A percentile compares a stretch with the other conserved stretches of the same genome.
phyloP scores from a whole-genome alignment of 257 asterid species.

The Datura wrightii region DNA sequence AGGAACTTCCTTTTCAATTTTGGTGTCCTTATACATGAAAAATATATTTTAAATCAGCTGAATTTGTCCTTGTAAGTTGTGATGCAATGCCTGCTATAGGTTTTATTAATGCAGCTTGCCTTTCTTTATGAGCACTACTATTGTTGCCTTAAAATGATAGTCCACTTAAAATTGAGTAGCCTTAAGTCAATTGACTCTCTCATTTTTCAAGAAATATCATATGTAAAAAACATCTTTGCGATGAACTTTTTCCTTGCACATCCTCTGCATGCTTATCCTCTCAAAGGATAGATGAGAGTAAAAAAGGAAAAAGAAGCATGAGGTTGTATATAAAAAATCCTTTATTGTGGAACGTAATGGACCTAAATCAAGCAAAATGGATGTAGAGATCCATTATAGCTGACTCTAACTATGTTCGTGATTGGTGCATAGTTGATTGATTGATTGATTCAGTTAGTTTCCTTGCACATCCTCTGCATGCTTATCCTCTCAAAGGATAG shows the following conservation, averaged over 20 bases:
- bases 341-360: neutral
- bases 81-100: neutral
- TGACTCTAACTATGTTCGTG: neutral
- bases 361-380: neutral
- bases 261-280: neutral
- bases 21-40: slow-evolving; percentile 20
- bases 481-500: neutral
- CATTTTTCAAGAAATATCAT: neutral
- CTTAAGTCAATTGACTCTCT: neutral
- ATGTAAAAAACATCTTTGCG: neutral
- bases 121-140: neutral
- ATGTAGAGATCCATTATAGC: slow-evolving; percentile 7
- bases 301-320: neutral
- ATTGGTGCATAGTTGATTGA: neutral
- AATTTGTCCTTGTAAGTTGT: neutral
- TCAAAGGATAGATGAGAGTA: neutral
- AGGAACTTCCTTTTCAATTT: neutral
- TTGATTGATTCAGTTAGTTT: slow-evolving; percentile 4
- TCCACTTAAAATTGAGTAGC: neutral
- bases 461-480: neutral
- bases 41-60: neutral
- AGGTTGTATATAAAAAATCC: neutral
- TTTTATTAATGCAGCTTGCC: neutral
- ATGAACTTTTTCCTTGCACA: slow-evolving; percentile 1
- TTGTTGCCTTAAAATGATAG: neutral